Evolutionary conservation across 306 rosid genomes (phyloP), one percentile per base, ranked within the genome.

Genomic region (Rosa chinensis): DNA sequence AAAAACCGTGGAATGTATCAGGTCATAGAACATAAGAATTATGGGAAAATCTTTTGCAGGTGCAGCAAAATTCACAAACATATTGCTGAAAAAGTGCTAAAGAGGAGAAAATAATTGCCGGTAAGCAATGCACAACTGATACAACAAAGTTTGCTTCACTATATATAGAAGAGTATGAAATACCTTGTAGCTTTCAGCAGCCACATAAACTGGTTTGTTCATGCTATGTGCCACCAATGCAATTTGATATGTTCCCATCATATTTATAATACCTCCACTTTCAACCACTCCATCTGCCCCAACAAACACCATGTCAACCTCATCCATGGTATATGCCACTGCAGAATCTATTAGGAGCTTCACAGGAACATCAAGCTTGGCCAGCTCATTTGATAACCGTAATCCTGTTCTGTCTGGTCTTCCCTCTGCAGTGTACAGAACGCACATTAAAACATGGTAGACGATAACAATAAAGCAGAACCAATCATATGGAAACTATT

Each of bases 141-240:
- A 37, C 13, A 25, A 61, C 18, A 45, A 59, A 52, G 14, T 18
- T 32, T 62, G 10, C 52, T 75, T 63, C 59, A 28, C 59, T 28
- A 45, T 7, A 23, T 13, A 52, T 64, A 21, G 69, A 82, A 76
- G 47, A 10, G 18, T 73, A 56, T 23, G 61, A 55, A 44, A 58
- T 76, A 94, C 99, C 98, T 92, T 92, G 87, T 91, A 95, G 89
- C 99, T 95, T 89, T 95, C 99, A 55, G 98, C 99, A 66, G 98
- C 99, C 77, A 92, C 99, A 55, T 91, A 92, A 74, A 92, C 90
- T 45, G 99, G 98, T 74, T 95, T 92, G 84, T 84, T 85, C 98
- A 92, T 90, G 86, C 98, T 77, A 84, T 92, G 93, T 4, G 96
- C 98, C 47, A 95, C 96, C 79, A 92, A 72, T 8, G 98, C 96